phyloP scores from a whole-genome alignment of 495 filamentous ascomycete genomes.

The Penicillium simplicissimum region DNA sequence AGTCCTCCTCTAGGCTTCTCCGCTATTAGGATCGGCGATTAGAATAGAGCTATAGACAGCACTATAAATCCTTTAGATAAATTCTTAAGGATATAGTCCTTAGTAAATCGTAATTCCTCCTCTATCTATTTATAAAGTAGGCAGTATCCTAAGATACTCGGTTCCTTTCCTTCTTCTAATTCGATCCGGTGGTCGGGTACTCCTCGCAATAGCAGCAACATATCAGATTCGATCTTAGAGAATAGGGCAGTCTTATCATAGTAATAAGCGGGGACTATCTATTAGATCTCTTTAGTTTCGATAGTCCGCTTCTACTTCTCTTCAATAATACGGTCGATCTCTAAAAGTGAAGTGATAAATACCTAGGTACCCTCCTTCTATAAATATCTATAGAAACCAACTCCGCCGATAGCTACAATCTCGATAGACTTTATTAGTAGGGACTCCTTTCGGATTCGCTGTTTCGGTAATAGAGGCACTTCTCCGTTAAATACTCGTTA shows the following conservation, averaged over 20 bases:
- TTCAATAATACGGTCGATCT: not conserved
- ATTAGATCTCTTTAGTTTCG: not conserved
- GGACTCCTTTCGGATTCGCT: too few relatives aligned
- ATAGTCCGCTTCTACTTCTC: not conserved
- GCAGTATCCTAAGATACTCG: not conserved
- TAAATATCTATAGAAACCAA: not conserved
- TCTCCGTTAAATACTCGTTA: too few relatives aligned
- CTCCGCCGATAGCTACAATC: too few relatives aligned
- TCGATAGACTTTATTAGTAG: not conserved
- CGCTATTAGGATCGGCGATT: conserved; percentile 37
- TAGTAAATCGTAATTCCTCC: not conserved
- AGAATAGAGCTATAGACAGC: conserved; percentile 22
- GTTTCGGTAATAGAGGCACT: too few relatives aligned
- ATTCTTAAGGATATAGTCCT: conserved; percentile 10
- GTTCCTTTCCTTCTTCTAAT: not conserved
- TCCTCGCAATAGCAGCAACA: not conserved
- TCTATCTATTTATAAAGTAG: conserved; percentile 4
- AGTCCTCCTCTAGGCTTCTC: conserved; percentile 35
- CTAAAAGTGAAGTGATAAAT: not conserved
- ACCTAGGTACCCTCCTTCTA: not conserved
- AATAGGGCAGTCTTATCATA: conserved; percentile 4
- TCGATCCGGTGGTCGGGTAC: not conserved
- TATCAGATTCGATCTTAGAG: conserved; percentile 11
- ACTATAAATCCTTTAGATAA: conserved; percentile 40
- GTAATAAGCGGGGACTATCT: not conserved